A percentile compares a stretch with the other conserved stretches of the same genome.
Conservation (phyloP, 2,329 filamentous ascomycete genomes). For the Pestalotiopsis fici region DNA sequence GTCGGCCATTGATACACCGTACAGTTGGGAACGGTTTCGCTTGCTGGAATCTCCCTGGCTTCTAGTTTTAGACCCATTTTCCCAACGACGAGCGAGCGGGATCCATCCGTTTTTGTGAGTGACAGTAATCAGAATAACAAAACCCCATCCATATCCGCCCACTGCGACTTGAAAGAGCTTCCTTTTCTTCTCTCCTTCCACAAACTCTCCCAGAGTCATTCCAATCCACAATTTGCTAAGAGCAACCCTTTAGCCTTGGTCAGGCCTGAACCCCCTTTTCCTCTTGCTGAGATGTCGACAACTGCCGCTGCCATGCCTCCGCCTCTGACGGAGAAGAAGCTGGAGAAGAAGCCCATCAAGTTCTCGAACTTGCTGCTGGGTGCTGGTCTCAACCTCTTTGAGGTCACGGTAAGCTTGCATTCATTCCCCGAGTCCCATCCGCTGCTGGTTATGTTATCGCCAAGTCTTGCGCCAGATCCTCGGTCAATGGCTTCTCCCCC, state of each 20-base stretch:
- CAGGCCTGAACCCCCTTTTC: conserved; percentile 71
- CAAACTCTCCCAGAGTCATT: conserved; percentile 70
- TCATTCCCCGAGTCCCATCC: not conserved
- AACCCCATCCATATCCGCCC: conserved; percentile 18
- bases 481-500: too few relatives aligned
- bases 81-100: not conserved
- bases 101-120: not conserved
- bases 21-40: not conserved
- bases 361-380: conserved; percentile 98
- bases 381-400: conserved; percentile 93
- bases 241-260: conserved; percentile 94
- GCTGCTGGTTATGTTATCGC: not conserved
- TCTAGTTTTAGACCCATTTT: not conserved
- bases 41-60: not conserved
- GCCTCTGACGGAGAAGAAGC: conserved; percentile 45
- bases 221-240: conserved; percentile 1
- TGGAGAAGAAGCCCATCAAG: conserved; percentile 99
- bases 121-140: conserved; percentile 5
- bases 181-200: conserved; percentile 20
- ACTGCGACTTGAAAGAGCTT: not conserved
- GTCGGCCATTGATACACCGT: not conserved
- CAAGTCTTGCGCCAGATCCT: not conserved
- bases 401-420: conserved; percentile 53
- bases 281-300: conserved; percentile 64
- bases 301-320: conserved; percentile 49